Evolutionary conservation across 1,139 yeast species (phyloP).

Genomic region (Blastobotrys raffinosifermentans): DNA sequence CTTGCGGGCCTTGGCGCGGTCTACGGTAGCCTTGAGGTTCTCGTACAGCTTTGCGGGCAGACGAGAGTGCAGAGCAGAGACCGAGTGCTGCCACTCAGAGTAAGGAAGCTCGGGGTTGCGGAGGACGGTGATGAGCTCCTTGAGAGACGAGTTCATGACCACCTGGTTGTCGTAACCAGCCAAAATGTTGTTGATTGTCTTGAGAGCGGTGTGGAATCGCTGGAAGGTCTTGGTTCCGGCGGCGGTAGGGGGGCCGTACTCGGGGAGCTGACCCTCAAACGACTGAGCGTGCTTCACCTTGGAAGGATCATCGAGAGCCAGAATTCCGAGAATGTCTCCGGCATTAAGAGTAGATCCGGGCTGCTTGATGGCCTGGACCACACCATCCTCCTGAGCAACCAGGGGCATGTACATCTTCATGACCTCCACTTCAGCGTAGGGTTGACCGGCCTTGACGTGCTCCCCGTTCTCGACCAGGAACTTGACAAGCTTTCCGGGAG

Average conservation of each 20-base stretch:
- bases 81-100: slow-evolving; percentile 82
- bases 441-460: slow-evolving; percentile 84
- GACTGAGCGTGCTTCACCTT: slow-evolving; percentile 96
- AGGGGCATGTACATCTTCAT: slow-evolving; percentile 82
- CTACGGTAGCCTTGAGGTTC: slow-evolving; percentile 57
- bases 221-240: slow-evolving; percentile 83
- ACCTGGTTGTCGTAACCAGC: slow-evolving; percentile 94
- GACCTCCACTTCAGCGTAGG: slow-evolving; percentile 97
- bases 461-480: slow-evolving; percentile 94
- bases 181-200: slow-evolving; percentile 69
- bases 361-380: slow-evolving; percentile 86
- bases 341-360: slow-evolving; percentile 97
- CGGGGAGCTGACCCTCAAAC: slow-evolving; percentile 90
- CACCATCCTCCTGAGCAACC: slow-evolving; percentile 88
- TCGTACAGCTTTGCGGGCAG: slow-evolving; percentile 73
- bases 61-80: slow-evolving; percentile 89
- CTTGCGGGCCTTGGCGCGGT: slow-evolving; percentile 49
- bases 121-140: slow-evolving; percentile 63
- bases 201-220: slow-evolving; percentile 53
- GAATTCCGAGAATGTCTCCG: slow-evolving; percentile 93
- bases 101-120: slow-evolving; percentile 80
- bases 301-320: slow-evolving; percentile 92
- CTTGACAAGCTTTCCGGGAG: slow-evolving; percentile 96
- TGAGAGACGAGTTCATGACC: slow-evolving; percentile 77
- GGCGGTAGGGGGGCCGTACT: slow-evolving; percentile 73